Conservation (phyloP, 495 filamentous ascomycete genomes). For the Diplogelasinospora grovesii region DNA sequence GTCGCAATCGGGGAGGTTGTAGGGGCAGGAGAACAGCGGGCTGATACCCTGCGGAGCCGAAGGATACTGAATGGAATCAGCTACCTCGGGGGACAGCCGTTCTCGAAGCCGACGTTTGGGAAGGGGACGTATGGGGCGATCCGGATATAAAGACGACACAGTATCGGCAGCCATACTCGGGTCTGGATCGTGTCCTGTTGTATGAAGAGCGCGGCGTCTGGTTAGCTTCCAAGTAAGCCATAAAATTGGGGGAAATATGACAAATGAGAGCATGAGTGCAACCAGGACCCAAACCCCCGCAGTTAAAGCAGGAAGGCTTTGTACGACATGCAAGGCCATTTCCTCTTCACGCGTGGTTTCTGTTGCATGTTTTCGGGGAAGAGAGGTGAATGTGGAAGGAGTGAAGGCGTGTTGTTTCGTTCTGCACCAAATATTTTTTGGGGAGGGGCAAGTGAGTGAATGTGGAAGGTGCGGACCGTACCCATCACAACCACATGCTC, state of each 20-base stretch:
- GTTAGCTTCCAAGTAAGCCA: conserved; percentile 15
- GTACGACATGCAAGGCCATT: not conserved
- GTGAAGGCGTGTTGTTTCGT: not conserved
- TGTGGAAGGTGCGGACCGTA: conserved; percentile 8
- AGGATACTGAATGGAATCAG: conserved; percentile 75
- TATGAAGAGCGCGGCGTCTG: conserved; percentile 2
- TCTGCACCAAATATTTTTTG: too few relatives aligned
- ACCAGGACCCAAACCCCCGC: not conserved
- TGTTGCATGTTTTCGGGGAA: too few relatives aligned
- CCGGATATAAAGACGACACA: conserved; percentile 68
- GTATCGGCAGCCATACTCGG: conserved; percentile 61
- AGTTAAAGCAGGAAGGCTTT: conserved; percentile 1
- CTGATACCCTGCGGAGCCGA: conserved; percentile 58
- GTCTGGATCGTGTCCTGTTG: conserved; percentile 15
- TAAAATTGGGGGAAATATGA: not conserved
- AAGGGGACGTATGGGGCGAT: conserved; percentile 87
- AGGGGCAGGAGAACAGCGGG: conserved; percentile 72
- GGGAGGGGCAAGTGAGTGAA: too few relatives aligned
- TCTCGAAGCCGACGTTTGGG: conserved; percentile 82
- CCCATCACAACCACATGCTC: conserved; percentile 14
- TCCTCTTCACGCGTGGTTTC: not conserved
- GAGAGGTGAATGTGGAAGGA: too few relatives aligned
- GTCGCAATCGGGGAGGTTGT: conserved; percentile 39
- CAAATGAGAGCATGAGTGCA: conserved; percentile 1
- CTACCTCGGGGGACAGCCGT: conserved; percentile 75